Percentiles rank a stretch among this genome's conserved stretches.
phyloP scores from a whole-genome alignment of 257 asterid species.

The Solanum appendiculatum region DNA sequence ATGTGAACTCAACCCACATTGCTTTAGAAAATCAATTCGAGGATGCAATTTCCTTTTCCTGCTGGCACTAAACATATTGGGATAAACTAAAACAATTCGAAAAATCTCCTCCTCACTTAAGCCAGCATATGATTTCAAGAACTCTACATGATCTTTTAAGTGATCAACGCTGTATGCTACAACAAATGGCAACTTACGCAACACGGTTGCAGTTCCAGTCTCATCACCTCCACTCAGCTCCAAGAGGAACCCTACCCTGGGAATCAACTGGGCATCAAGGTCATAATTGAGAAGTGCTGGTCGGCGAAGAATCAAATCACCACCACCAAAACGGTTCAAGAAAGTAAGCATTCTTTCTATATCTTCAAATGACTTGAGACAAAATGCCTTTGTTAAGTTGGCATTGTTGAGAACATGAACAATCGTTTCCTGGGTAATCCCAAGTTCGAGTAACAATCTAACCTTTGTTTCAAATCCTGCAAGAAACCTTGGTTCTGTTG shows the following conservation, averaged over 20 bases:
- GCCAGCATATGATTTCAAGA: conserved; percentile 65
- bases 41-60: conserved; percentile 74
- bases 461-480: conserved; percentile 58
- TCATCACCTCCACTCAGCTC: conserved; percentile 61
- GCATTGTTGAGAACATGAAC: conserved; percentile 58
- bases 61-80: conserved; percentile 71
- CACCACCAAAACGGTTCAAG: conserved; percentile 61
- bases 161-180: conserved; percentile 70
- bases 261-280: conserved; percentile 61
- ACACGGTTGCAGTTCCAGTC: conserved; percentile 34
- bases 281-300: conserved; percentile 64
- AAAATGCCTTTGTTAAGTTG: conserved; percentile 53
- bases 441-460: conserved; percentile 37
- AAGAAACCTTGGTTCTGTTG: conserved; percentile 37
- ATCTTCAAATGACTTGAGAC: conserved; percentile 51
- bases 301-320: conserved; percentile 52
- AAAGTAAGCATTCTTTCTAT: conserved; percentile 51
- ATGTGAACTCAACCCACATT: conserved; percentile 61
- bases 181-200: conserved; percentile 60
- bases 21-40: conserved; percentile 66
- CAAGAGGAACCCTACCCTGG: conserved; percentile 58
- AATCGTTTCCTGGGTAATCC: conserved; percentile 52
- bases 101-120: conserved; percentile 60
- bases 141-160: conserved; percentile 63
- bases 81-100: conserved; percentile 56